Evolutionary conservation across 306 rosid genomes (phyloP), one percentile per base, ranked within the genome.

Genomic region (Trichosanthes truncata): DNA sequence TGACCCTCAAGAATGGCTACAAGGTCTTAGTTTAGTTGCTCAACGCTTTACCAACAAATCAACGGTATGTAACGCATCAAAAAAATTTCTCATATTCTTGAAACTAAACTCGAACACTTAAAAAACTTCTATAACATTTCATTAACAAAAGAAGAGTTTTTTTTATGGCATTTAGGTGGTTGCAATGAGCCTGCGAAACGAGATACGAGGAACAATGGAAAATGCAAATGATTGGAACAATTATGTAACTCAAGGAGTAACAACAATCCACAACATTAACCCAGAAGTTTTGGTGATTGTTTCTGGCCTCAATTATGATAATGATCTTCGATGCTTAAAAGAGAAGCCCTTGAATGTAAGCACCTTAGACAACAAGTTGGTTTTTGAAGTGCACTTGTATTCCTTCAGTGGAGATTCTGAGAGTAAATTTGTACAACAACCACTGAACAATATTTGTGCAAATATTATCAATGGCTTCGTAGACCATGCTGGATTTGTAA

Each of bases 1-100:
- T 62, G 81, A 84, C 78, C 83, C 91, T 15, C 46, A 82, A 5
- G 93, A 90, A 74, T 89, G 93, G 93, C 29, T 88, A 3, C 76
- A 74, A 0, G 93, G 90, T 0, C 91, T 90, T 41, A 60, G 74
- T 20, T 67, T 85, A 52, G 89, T 87, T 0, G 91, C 91, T 38
- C 60, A 83, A 0, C 78, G 78, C 20, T 88, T 86, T 38, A 10
- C 11, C 20, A 65, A 52, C 14, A 84, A 84, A 53, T 36, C 82
- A n/a, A 71, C 81, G 31, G 91, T 90, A 79, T 4, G 55, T 15
- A 41, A 35, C n/a, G 0, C 17, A 31, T 35, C 15, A 65, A 6
- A n/a, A 6, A 1, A 10, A 23, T 6, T 43, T 41, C 21, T 67
- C 26, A 38, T n/a, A n/a, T n/a, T n/a, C n/a, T n/a, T n/a, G n/a